Evolutionary conservation across 495 filamentous ascomycete species (phyloP).

Genomic region (Tuber calosporum): DNA sequence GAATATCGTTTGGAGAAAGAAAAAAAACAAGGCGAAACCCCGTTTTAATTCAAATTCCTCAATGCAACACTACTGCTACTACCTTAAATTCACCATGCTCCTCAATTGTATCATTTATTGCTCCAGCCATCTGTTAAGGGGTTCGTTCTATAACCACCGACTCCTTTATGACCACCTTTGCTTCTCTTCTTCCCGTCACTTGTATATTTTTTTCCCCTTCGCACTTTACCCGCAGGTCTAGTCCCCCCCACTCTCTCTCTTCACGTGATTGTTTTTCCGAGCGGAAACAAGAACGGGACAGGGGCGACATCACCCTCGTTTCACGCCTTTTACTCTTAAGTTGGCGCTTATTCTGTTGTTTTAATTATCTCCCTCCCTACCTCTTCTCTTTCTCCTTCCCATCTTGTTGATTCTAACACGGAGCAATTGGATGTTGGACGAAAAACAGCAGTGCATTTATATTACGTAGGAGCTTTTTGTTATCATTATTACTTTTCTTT

Average conservation of each 20-base stretch:
- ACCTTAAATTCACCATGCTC: neutral
- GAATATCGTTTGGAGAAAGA: neutral
- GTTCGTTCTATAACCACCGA: neutral
- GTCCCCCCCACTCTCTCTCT: neutral
- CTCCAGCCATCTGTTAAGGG: neutral
- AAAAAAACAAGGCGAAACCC: neutral
- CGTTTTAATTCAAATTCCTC: neutral
- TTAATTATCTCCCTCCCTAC: neutral
- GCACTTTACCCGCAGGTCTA: constrained; percentile 4
- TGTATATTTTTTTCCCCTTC: neutral
- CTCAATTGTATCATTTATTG: neutral
- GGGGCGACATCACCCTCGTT: neutral
- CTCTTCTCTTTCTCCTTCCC: neutral
- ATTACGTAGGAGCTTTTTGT: constrained; percentile 25
- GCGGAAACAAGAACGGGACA: neutral
- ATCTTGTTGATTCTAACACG: neutral
- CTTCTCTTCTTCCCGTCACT: constrained; percentile 11
- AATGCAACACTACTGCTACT: neutral
- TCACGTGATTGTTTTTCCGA: neutral
- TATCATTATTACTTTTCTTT: constrained; percentile 4
- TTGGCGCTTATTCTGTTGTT: neutral
- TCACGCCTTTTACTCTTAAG: neutral
- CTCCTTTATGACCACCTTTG: constrained; percentile 9
- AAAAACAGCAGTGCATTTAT: constrained; percentile 2
- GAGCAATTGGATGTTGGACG: neutral